Base-by-base conservation (phyloP, 208 protist genomes). In the Crithidia bombi region DNA sequence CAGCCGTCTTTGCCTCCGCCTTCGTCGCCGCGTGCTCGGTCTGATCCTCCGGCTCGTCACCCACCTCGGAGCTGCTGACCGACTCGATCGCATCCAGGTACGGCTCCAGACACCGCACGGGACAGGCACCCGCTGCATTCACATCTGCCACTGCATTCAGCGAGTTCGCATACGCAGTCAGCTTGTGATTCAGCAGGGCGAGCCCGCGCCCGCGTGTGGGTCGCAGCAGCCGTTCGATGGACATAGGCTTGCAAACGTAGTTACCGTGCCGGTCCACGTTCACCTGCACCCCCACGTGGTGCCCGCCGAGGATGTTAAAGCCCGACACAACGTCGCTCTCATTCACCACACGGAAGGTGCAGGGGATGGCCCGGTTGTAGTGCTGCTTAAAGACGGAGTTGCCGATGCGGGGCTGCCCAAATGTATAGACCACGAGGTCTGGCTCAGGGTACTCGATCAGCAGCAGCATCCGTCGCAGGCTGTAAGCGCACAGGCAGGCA, bases 331-430 rank as follows among this genome's bases (percentile, higher is more conserved):
- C 84, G 64, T 96, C 91, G 56, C 81, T 90, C 62, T 96, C 88
- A 57, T 96, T 96, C n/a, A 94, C 91, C 2, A 94, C 81, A 49
- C 91, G 85, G 56, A 92, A 93, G 14, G 84, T 92, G 51, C 85
- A 80, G 12, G 91, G 88, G 23, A 96, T 62, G 10, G 78, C 81
- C 17, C 72, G 78, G 70, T 96, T 85, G 84, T 94, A 96, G 35
- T 82, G 62, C 15, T 68, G 65, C 59, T 88, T 86, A 68, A 96
- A 96, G 12, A 69, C 69, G 12, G 43, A 69, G 58, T 94, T 94
- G 41, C 88, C 89, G n/a, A 96, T 56, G 23, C 85, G 82, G 15
- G 88, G 91, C 58, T 89, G 86, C 3, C 91, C 91, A 65, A 88
- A 96, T 11, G 91, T 93, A 73, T 94, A 96, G 58, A 96, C 88